Conservation (phyloP, 257 asterid species). For the Leonotis leonurus region DNA sequence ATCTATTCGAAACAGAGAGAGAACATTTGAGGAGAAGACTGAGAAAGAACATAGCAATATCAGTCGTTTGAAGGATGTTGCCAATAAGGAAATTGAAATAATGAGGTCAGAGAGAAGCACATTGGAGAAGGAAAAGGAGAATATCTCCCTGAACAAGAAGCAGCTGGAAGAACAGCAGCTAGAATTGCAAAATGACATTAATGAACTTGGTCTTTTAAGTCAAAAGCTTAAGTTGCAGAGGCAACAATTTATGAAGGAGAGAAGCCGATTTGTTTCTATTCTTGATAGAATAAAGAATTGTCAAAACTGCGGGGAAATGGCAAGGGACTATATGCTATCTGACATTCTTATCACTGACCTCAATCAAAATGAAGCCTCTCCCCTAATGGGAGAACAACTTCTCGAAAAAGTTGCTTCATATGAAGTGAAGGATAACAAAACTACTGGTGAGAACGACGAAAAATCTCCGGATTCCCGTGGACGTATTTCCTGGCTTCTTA, state of each 20-base stretch:
- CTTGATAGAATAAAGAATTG: constrained; percentile 54
- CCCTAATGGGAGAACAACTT: constrained; percentile 47
- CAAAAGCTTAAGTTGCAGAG: constrained; percentile 57
- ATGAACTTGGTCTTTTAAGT: constrained; percentile 60
- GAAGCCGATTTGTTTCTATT: constrained; percentile 42
- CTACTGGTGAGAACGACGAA: constrained; percentile 33
- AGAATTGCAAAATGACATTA: constrained; percentile 70
- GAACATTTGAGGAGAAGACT: constrained; percentile 40
- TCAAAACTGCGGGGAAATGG: constrained; percentile 49
- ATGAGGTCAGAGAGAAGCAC: constrained; percentile 34
- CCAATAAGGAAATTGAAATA: constrained; percentile 37
- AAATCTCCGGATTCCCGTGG: constrained; percentile 52
- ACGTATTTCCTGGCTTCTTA: constrained; percentile 58
- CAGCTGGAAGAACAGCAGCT: constrained; percentile 61
- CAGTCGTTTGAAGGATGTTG: constrained; percentile 37
- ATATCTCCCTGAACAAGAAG: constrained; percentile 35
- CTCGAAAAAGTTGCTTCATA: constrained; percentile 53
- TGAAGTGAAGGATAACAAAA: constrained; percentile 24
- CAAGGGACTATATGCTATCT: constrained; percentile 38
- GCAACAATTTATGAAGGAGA: constrained; percentile 47
- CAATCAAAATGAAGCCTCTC: constrained; percentile 34
- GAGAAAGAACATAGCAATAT: constrained; percentile 36
- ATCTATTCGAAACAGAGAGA: constrained; percentile 44
- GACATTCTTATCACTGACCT: constrained; percentile 38
- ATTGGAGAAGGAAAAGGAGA: constrained; percentile 57